phyloP scores from a whole-genome alignment of 2,329 filamentous ascomycete genomes.

The Neodidymelliopsis sp. region DNA sequence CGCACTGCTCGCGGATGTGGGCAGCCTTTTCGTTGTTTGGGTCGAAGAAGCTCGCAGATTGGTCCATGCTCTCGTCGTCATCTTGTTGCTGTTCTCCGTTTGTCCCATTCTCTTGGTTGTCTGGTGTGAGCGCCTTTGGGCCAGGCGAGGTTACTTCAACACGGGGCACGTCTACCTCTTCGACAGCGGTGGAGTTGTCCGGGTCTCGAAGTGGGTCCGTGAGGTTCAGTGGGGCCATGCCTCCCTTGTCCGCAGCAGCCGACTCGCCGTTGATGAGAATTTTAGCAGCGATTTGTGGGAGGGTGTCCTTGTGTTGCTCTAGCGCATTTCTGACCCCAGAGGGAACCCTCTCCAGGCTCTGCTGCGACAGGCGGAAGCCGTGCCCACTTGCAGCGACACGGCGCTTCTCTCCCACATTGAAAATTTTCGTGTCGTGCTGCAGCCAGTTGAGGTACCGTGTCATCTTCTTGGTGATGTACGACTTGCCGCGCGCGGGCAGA shows the following conservation, averaged over 20 bases:
- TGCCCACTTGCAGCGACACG: conserved; percentile 75
- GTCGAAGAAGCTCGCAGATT: conserved; percentile 93
- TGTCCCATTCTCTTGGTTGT: conserved; percentile 21
- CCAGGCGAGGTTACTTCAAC: conserved; percentile 48
- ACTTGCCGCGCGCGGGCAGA: conserved; percentile 92
- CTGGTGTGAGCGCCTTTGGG: conserved; percentile 30
- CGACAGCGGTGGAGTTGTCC: conserved; percentile 35
- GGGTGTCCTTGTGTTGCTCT: conserved; percentile 37
- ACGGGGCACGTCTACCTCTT: conserved; percentile 33
- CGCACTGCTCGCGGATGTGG: conserved; percentile 86
- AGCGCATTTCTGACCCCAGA: conserved; percentile 34
- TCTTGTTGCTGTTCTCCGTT: conserved; percentile 37
- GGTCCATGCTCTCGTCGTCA: conserved; percentile 70
- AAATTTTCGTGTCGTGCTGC: conserved; percentile 93
- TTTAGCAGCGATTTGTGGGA: conserved; percentile 57
- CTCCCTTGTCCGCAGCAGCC: conserved; percentile 43
- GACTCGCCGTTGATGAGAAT: conserved; percentile 67
- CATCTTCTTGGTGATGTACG: conserved; percentile 98
- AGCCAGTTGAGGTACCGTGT: conserved; percentile 96
- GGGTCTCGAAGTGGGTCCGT: conserved; percentile 36
- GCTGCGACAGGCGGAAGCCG: conserved; percentile 50
- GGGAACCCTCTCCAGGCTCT: conserved; percentile 38
- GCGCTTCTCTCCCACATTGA: conserved; percentile 94
- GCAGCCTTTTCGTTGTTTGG: conserved; percentile 84
- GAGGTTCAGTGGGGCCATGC: conserved; percentile 44